These are phyloP conservation scores for Tetrahymena elliotti DNA, from an alignment of 73 alveolate species.

Conservation along the genomic window DNA sequence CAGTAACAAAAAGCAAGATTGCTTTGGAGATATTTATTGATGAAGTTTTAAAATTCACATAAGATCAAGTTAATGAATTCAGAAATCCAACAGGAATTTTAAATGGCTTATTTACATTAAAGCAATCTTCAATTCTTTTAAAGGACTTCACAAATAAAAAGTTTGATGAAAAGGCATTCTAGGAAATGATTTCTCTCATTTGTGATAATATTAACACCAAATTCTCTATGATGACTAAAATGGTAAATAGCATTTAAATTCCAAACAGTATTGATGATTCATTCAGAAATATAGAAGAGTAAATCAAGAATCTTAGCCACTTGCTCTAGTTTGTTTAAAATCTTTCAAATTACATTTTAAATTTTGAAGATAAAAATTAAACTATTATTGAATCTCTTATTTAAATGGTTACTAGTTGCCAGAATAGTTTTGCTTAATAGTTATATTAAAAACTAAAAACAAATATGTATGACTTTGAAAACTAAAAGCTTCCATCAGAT, in stretches of 20 bases:
- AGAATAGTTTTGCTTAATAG: not conserved
- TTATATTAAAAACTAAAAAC: not conserved
- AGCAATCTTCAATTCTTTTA: not conserved
- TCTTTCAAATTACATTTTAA: not conserved
- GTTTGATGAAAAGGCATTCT: not conserved
- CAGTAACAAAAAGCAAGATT: not conserved
- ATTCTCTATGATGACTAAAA: not conserved
- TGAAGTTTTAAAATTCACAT: not conserved
- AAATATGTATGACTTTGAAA: not conserved
- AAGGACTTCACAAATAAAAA: not conserved
- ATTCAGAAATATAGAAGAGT: not conserved
- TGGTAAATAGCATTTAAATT: not conserved
- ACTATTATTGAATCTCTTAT: not conserved
- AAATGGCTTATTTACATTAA: not conserved
- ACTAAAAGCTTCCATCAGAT: not conserved
- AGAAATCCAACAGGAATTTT: not conserved
- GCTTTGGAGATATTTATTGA: not conserved
- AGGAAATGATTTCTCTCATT: not conserved
- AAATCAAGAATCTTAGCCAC: not conserved
- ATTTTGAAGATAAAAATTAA: not conserved
- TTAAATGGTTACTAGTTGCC: not conserved
- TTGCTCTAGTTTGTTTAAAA: not conserved
- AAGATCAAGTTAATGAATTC: not conserved
- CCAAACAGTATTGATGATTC: not conserved
- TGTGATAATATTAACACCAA: not conserved